Conservation (phyloP, 768 basidiomycete genomes). For the Sporobolomyces phaffii region DNA sequence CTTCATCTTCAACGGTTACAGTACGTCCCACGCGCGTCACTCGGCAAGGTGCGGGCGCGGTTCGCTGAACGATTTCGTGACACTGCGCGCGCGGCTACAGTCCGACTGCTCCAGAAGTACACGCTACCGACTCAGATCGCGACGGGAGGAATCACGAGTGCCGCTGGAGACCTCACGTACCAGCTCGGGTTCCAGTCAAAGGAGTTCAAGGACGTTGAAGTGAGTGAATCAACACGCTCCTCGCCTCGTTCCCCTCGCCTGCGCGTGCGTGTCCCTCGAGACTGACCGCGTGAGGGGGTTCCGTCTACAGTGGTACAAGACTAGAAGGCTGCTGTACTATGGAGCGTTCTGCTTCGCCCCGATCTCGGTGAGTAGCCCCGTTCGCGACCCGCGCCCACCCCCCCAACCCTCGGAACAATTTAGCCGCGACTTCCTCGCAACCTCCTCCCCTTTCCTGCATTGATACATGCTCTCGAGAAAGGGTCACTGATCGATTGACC, state of each 20-base stretch:
- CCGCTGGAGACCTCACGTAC: constrained; percentile 17
- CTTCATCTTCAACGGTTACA: constrained; percentile 22
- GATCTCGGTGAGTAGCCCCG: constrained; percentile 8
- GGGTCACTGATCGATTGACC: not conserved
- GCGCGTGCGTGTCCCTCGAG: not conserved
- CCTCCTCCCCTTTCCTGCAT: not conserved
- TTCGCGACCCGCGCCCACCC: not conserved
- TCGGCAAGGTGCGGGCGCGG: no score
- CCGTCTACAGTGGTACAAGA: constrained; percentile 22
- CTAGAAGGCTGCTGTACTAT: constrained; percentile 26
- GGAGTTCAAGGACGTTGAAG: constrained; percentile 24
- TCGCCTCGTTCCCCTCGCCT: not conserved
- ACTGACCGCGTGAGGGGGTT: not conserved
- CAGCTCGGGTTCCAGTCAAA: constrained; percentile 23
- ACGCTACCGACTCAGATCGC: constrained; percentile 42
- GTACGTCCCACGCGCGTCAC: no score
- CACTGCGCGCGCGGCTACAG: constrained; percentile 1
- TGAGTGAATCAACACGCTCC: constrained; percentile 3
- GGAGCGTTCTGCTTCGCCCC: constrained; percentile 33
- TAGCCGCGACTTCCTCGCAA: not conserved
- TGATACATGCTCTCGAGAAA: not conserved
- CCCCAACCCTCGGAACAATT: not conserved
- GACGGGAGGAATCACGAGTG: constrained; percentile 17
- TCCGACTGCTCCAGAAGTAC: constrained; percentile 17
- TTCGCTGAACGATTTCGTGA: not conserved